phyloP scores from a whole-genome alignment of 2,329 filamentous ascomycete species.

The Elsinoe australis region DNA sequence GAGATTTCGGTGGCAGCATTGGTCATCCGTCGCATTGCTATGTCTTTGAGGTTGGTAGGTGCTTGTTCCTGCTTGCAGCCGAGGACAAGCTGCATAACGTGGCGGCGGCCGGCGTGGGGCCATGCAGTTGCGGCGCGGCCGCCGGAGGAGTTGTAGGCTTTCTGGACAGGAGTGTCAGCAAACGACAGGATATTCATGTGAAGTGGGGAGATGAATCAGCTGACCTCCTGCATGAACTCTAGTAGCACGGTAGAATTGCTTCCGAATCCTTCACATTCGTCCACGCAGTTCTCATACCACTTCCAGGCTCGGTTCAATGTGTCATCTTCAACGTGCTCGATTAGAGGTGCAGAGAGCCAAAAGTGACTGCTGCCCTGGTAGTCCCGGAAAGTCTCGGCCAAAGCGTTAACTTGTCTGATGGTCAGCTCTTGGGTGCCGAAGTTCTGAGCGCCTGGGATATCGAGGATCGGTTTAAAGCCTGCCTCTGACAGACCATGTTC shows the following conservation, averaged over 20 bases:
- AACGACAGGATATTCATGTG: not conserved
- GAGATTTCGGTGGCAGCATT: constrained; percentile 21
- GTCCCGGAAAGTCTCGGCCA: constrained; percentile 22
- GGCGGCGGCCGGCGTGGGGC: constrained; percentile 24
- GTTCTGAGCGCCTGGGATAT: constrained; percentile 25
- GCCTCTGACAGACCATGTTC: constrained; percentile 26
- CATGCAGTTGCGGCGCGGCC: constrained; percentile 23
- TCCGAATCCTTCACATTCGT: constrained; percentile 21
- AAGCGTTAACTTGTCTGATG: constrained; percentile 24
- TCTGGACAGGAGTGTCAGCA: not conserved
- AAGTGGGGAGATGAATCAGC: not conserved
- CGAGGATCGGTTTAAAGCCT: constrained; percentile 28
- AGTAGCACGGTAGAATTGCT: constrained; percentile 25
- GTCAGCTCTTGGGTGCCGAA: constrained; percentile 23
- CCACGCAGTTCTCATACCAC: constrained; percentile 25
- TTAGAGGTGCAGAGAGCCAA: constrained; percentile 25
- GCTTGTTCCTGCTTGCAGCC: constrained; percentile 21
- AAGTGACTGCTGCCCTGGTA: constrained; percentile 24
- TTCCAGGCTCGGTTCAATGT: constrained; percentile 25
- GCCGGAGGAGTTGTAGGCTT: constrained; percentile 18
- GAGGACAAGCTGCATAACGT: constrained; percentile 25
- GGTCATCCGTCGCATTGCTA: constrained; percentile 21
- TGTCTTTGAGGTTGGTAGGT: constrained; percentile 20
- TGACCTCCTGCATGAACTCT: constrained; percentile 27
- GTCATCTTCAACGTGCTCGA: constrained; percentile 24